phyloP scores from a whole-genome alignment of 345 rosid genomes.

The Diplotaxis tenuifolia region DNA sequence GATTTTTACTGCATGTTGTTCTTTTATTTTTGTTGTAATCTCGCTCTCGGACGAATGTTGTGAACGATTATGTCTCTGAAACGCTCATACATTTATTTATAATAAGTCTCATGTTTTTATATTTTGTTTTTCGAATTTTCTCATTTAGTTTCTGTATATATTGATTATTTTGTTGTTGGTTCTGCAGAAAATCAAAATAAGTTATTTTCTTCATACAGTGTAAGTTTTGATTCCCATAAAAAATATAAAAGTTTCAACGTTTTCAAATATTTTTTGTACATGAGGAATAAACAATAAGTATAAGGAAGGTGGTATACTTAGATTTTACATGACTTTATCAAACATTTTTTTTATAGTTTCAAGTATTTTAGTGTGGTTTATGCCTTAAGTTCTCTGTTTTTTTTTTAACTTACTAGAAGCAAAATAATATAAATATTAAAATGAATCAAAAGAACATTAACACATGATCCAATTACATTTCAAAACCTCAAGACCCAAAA shows the following conservation, averaged over 20 bases:
- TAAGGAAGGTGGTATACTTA: background rate
- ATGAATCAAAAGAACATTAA: background rate
- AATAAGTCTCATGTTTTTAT: no score
- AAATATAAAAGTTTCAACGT: background rate
- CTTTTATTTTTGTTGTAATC: no score
- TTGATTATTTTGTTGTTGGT: no score
- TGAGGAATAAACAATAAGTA: background rate
- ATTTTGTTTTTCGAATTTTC: no score
- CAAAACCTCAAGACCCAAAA: background rate
- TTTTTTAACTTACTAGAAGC: background rate
- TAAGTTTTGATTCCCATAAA: no score
- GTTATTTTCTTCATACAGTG: no score
- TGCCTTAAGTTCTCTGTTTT: background rate
- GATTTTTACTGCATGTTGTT: no score
- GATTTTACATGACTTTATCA: background rate
- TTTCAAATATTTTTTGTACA: background rate
- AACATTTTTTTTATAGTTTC: background rate
- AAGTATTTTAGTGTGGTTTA: background rate
- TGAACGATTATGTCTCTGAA: no score
- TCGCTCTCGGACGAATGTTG: no score
- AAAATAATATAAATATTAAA: background rate
- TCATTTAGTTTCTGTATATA: no score
- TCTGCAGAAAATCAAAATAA: no score
- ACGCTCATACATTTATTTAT: no score
- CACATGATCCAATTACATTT: background rate